A percentile compares a stretch with the other conserved stretches of the same genome.
Conservation (phyloP, 148 eudicot genomes). For the Chenopodium quinoa region DNA sequence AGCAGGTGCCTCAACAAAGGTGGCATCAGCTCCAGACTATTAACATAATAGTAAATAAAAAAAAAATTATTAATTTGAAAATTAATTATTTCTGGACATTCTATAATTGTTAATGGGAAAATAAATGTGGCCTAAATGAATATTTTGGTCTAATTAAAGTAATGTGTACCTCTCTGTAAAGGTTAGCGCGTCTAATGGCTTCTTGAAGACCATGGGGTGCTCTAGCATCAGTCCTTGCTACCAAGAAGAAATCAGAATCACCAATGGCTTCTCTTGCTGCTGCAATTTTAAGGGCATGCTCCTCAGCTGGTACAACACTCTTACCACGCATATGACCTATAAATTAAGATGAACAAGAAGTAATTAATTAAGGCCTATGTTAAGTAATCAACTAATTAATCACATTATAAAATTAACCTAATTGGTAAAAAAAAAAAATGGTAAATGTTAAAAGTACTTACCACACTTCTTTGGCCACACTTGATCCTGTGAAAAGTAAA, state of each 20-base stretch:
- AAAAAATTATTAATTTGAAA: too few species aligned
- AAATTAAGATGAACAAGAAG: neutral
- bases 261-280: conserved; percentile 46
- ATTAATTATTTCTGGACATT: too few species aligned
- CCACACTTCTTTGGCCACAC: conserved; percentile 49
- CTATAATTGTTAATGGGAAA: too few species aligned
- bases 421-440: too few species aligned
- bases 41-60: neutral
- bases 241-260: conserved; percentile 37
- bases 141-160: too few species aligned
- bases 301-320: conserved; percentile 33
- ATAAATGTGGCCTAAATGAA: too few species aligned
- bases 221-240: conserved; percentile 43
- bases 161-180: conserved; percentile 28
- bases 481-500: conserved; percentile 30
- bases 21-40: conserved; percentile 31
- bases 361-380: neutral
- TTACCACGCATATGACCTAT: conserved; percentile 35
- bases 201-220: conserved; percentile 38
- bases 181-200: conserved; percentile 38
- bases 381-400: too few species aligned
- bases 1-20: conserved; percentile 27
- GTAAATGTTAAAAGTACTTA: neutral
- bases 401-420: too few species aligned
- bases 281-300: conserved; percentile 40